These are phyloP conservation scores for Daedalea quercina DNA, from an alignment of 768 basidiomycete genomes.

Conservation along the genomic window DNA sequence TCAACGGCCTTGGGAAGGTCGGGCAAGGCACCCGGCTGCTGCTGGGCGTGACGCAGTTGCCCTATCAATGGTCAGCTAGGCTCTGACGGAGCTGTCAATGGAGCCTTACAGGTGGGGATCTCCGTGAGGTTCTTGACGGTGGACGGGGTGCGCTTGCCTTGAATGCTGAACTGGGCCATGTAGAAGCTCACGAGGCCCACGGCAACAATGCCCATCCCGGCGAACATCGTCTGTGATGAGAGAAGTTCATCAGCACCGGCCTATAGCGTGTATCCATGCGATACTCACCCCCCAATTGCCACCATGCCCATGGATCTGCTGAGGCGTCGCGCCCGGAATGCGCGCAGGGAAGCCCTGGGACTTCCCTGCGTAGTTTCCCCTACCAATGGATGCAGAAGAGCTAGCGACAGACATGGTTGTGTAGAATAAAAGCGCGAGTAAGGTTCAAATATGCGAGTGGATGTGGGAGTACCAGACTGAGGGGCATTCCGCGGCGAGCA, in stretches of 20 bases:
- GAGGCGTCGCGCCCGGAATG: neutral
- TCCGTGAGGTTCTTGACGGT: neutral
- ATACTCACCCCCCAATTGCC: neutral
- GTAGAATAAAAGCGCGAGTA: neutral
- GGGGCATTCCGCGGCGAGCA: neutral
- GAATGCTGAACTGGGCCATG: neutral
- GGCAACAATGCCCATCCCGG: neutral
- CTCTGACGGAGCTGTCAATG: too few species aligned
- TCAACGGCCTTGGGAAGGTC: neutral
- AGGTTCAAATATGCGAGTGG: neutral
- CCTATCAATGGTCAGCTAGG: neutral
- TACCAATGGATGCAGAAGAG: neutral
- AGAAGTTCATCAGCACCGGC: too few species aligned
- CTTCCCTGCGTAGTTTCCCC: neutral
- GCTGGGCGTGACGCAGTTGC: conserved; percentile 4
- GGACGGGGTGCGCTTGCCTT: neutral
- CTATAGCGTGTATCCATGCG: neutral
- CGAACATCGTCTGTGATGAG: conserved; percentile 1
- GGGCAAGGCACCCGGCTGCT: neutral
- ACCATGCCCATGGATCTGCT: neutral
- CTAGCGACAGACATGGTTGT: neutral
- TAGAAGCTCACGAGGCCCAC: conserved; percentile 1
- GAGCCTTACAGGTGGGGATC: conserved; percentile 1
- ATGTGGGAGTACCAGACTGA: neutral
- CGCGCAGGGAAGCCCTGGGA: neutral